Evolutionary conservation across 148 eudicot genomes (phyloP).

Genomic region (Limonium bicolor): DNA sequence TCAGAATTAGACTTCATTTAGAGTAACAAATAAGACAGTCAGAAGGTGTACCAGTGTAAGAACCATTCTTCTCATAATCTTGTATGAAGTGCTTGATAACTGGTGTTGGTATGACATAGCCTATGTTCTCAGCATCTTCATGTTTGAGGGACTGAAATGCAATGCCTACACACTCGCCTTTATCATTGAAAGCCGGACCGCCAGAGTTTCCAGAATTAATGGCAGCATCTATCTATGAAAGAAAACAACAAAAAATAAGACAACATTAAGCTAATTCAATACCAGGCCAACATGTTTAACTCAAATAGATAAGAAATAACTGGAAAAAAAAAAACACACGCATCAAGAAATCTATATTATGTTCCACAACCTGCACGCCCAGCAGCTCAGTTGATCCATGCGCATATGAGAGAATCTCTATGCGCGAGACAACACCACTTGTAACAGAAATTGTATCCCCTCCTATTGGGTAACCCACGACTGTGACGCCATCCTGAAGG

Average conservation of each 20-base stretch:
- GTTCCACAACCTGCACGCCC: constrained; percentile 83
- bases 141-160: constrained; percentile 92
- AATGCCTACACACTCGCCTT: constrained; percentile 80
- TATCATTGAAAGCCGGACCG: constrained; percentile 79
- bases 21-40: no score
- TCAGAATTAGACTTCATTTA: no score
- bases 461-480: constrained; percentile 93
- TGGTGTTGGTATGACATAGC: constrained; percentile 90
- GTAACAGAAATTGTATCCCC: constrained; percentile 95
- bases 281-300: no score
- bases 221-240: constrained; percentile 75
- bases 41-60: constrained; percentile 86
- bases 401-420: constrained; percentile 81
- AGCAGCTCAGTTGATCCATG: constrained; percentile 92
- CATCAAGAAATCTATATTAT: background rate
- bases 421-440: constrained; percentile 93
- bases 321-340: background rate
- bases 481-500: constrained; percentile 91
- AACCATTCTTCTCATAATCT: constrained; percentile 79
- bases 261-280: no score
- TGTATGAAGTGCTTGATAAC: constrained; percentile 72
- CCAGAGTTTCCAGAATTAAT: constrained; percentile 94
- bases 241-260: no score
- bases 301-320: background rate
- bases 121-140: constrained; percentile 83